phyloP scores from a whole-genome alignment of 148 eudicot species.

The Heliamphora exappendiculata region DNA sequence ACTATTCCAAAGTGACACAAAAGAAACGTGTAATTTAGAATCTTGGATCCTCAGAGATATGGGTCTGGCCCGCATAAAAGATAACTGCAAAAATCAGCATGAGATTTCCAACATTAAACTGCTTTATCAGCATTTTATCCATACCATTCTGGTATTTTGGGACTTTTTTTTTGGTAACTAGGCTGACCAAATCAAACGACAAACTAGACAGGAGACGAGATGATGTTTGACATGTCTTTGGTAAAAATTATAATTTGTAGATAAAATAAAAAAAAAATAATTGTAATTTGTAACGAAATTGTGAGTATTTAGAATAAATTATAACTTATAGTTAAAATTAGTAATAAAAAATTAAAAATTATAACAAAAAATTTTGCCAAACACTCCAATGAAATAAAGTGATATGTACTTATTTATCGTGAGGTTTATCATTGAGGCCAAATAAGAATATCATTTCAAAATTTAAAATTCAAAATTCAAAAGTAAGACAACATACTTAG shows the following conservation, averaged over 20 bases:
- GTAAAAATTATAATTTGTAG: too few relatives aligned
- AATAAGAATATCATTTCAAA: constrained; percentile 3
- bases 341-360: too few relatives aligned
- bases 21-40: background rate
- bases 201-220: constrained; percentile 9
- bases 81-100: background rate
- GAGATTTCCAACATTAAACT: background rate
- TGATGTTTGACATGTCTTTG: too few relatives aligned
- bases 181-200: background rate
- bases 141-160: background rate
- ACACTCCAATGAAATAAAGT: background rate
- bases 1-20: background rate
- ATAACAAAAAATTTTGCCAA: too few relatives aligned
- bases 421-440: background rate
- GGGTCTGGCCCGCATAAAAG: background rate
- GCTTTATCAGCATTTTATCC: background rate
- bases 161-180: background rate
- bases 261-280: too few relatives aligned
- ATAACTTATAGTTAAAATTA: too few relatives aligned
- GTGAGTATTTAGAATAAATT: too few relatives aligned
- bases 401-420: background rate
- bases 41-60: background rate
- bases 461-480: constrained; percentile 3
- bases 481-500: background rate
- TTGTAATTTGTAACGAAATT: too few relatives aligned